phyloP scores from a whole-genome alignment of 1,284 basidiomycete species.

The Heterobasidion irregulare region DNA sequence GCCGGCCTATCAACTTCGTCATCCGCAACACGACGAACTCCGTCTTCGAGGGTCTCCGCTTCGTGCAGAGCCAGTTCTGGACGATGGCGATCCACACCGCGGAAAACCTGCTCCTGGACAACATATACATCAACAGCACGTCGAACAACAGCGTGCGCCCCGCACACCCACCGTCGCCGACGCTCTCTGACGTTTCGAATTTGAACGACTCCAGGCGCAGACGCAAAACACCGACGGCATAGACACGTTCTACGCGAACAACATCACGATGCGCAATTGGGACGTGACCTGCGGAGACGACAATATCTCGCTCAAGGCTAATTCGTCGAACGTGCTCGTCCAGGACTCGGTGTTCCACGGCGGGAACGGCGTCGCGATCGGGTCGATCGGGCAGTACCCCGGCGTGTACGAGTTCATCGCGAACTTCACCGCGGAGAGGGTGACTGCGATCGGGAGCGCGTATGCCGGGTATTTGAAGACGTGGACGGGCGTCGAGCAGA shows the following conservation, averaged over 20 bases:
- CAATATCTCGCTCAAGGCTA: constrained; percentile 24
- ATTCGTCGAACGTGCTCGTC: constrained; percentile 26
- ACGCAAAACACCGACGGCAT: constrained; percentile 25
- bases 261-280: constrained; percentile 24
- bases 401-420: constrained; percentile 23
- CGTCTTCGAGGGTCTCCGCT: constrained; percentile 20
- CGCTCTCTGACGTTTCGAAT: neutral
- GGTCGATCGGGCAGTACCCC: constrained; percentile 19
- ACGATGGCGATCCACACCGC: constrained; percentile 24
- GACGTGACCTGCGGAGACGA: constrained; percentile 23
- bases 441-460: constrained; percentile 14
- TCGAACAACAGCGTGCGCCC: constrained; percentile 18
- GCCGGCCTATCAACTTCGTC: constrained; percentile 22
- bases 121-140: constrained; percentile 26
- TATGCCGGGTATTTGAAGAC: constrained; percentile 21
- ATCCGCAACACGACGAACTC: constrained; percentile 22
- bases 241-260: constrained; percentile 23
- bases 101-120: constrained; percentile 20
- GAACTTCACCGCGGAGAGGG: constrained; percentile 20
- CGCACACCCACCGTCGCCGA: neutral
- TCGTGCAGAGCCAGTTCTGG: constrained; percentile 28
- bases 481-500: constrained; percentile 22
- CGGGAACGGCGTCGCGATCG: constrained; percentile 25
- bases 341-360: constrained; percentile 22
- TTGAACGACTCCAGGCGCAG: constrained; percentile 12